phyloP scores from a whole-genome alignment of 805 yeast species.

The Saccharomycopsis vini region DNA sequence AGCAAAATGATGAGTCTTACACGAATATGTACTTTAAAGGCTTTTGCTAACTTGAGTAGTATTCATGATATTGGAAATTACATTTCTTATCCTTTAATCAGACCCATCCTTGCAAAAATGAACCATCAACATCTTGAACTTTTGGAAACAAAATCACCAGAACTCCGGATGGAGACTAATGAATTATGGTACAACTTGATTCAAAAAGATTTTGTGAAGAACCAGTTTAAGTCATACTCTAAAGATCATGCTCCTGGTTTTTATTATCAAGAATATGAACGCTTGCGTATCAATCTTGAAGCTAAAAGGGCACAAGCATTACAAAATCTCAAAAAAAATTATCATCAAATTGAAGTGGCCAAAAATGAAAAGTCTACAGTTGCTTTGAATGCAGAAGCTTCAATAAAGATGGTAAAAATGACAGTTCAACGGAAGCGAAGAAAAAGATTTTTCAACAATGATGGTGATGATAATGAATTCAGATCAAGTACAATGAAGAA shows the following conservation, averaged over 20 bases:
- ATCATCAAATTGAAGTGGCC: slow-evolving; percentile 4
- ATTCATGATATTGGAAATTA: slow-evolving; percentile 12
- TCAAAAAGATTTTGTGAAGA: slow-evolving; percentile 10
- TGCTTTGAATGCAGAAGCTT: slow-evolving; percentile 8
- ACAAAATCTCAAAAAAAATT: slow-evolving; percentile 14
- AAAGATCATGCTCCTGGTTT: too few relatives aligned
- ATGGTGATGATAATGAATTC: neutral
- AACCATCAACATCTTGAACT: slow-evolving; percentile 6
- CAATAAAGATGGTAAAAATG: slow-evolving; percentile 10
- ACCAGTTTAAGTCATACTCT: too few relatives aligned
- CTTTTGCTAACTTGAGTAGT: neutral
- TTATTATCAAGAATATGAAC: too few relatives aligned
- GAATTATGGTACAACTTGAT: slow-evolving; percentile 10
- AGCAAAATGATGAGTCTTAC: too few relatives aligned
- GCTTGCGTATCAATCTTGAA: too few relatives aligned
- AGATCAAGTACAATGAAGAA: slow-evolving; percentile 11
- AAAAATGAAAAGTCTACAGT: slow-evolving; percentile 7
- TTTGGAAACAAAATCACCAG: slow-evolving; percentile 9
- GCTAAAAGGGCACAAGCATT: slow-evolving; percentile 10
- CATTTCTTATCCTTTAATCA: slow-evolving; percentile 5
- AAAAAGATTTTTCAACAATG: slow-evolving; percentile 5
- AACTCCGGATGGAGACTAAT: slow-evolving; percentile 1
- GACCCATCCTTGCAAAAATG: slow-evolving; percentile 13
- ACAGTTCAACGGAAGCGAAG: slow-evolving; percentile 2
- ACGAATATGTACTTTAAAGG: too few relatives aligned